Conservation (phyloP, 805 yeast species). For the Lachancea quebecensis region DNA sequence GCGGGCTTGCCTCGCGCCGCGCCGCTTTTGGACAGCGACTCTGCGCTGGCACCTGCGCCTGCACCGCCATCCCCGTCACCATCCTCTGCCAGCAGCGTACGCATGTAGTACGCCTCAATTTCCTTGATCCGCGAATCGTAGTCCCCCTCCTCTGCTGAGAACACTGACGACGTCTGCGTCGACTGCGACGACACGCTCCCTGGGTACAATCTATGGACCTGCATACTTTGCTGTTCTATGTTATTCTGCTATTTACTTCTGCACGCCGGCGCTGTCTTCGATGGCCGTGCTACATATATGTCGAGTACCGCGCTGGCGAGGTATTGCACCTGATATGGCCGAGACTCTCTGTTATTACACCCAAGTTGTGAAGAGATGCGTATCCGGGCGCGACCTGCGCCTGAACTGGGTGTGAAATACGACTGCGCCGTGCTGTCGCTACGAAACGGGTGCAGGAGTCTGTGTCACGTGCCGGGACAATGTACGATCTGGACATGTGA, state of each 20-base stretch:
- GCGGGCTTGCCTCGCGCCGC: not conserved
- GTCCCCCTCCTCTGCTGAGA: slow-evolving; percentile 21
- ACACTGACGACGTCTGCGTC: slow-evolving; percentile 22
- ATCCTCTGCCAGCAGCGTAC: slow-evolving; percentile 25
- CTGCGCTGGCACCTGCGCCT: not conserved
- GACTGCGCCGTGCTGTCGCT: too few relatives aligned
- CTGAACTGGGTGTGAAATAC: too few relatives aligned
- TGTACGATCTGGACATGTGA: too few relatives aligned
- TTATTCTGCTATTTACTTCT: not conserved
- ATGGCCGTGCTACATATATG: too few relatives aligned
- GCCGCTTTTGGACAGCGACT: not conserved
- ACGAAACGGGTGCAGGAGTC: too few relatives aligned
- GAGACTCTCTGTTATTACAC: too few relatives aligned
- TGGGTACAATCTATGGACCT: not conserved
- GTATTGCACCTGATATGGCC: too few relatives aligned
- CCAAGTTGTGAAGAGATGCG: too few relatives aligned
- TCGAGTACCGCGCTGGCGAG: too few relatives aligned
- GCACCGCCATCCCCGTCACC: slow-evolving; percentile 2
- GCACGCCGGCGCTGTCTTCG: too few relatives aligned
- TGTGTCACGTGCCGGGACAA: too few relatives aligned
- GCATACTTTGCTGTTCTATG: not conserved
- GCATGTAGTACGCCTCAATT: slow-evolving; percentile 30
- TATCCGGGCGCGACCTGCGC: too few relatives aligned
- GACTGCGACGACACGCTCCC: slow-evolving; percentile 10
- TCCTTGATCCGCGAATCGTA: slow-evolving; percentile 24